Conservation (phyloP, 805 yeast species). For the Candida rishiriensis region DNA sequence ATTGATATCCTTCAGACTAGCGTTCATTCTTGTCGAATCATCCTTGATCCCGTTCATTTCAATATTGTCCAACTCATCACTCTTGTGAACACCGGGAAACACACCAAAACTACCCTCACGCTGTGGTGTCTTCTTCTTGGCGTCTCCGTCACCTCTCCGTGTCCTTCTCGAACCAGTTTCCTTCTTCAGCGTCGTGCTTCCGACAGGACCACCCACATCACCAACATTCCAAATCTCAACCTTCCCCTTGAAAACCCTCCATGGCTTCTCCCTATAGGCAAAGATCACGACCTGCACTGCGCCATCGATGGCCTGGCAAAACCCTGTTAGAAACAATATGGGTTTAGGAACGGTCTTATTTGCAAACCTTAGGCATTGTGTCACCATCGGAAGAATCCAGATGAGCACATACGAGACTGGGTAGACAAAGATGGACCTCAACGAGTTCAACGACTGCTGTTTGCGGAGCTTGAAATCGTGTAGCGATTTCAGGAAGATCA, state of each 20-base stretch:
- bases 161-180: too few species aligned
- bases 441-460: constrained; percentile 12
- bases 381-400: constrained; percentile 15
- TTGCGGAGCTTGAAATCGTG: constrained; percentile 16
- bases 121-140: too few species aligned
- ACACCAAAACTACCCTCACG: too few species aligned
- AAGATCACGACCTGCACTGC: constrained; percentile 15
- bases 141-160: neutral
- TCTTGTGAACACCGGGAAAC: too few species aligned
- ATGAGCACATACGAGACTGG: constrained; percentile 13
- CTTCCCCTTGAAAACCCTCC: constrained; percentile 9
- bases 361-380: constrained; percentile 12
- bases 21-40: too few species aligned
- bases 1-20: too few species aligned
- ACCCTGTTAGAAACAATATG: constrained; percentile 7
- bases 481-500: constrained; percentile 11
- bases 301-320: constrained; percentile 18
- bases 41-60: too few species aligned
- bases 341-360: constrained; percentile 4
- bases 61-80: too few species aligned
- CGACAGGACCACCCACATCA: neutral
- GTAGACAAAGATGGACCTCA: constrained; percentile 15
- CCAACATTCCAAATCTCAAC: neutral
- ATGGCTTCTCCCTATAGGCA: constrained; percentile 18
- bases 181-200: too few species aligned